These are phyloP conservation scores for Alternaria ethzedia DNA, from an alignment of 2,329 filamentous ascomycete genomes.

Conservation along the genomic window DNA sequence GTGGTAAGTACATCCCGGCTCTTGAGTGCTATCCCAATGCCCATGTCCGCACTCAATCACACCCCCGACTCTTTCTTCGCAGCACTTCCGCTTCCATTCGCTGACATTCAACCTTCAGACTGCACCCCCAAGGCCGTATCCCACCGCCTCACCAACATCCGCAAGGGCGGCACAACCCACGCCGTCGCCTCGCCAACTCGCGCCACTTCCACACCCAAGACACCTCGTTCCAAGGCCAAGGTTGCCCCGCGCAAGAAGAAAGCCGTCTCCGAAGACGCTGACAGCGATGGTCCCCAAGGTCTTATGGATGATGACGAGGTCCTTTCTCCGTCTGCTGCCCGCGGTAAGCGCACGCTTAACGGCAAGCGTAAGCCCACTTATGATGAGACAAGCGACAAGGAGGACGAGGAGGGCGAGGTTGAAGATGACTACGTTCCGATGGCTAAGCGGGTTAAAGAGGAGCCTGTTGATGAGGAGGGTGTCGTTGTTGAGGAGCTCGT, in stretches of 20 bases:
- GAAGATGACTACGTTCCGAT: neutral
- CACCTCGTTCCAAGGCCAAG: neutral
- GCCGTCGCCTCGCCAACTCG: too few species aligned
- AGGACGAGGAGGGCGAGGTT: fast-evolving
- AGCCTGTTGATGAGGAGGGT: neutral
- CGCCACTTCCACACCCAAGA: conserved; percentile 5
- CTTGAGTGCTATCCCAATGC: too few species aligned
- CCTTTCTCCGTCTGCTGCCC: neutral
- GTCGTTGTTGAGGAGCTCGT: neutral
- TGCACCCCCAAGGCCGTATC: too few species aligned
- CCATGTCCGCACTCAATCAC: too few species aligned
- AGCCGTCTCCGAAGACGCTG: fast-evolving
- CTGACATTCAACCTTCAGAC: too few species aligned
- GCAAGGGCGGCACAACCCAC: too few species aligned
- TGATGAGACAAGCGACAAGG: neutral
- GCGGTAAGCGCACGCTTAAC: neutral
- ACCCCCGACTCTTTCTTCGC: too few species aligned
- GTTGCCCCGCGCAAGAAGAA: neutral
- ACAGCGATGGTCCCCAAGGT: neutral
- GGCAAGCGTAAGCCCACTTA: too few species aligned
- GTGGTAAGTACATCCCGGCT: too few species aligned
- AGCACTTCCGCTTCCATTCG: too few species aligned
- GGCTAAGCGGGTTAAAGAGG: neutral
- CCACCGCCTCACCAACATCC: too few species aligned
- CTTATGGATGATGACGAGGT: neutral